Evolutionary conservation across 257 asterid species (phyloP), one percentile per base, ranked within the genome.

Genomic region (Orobanche coerulescens): DNA sequence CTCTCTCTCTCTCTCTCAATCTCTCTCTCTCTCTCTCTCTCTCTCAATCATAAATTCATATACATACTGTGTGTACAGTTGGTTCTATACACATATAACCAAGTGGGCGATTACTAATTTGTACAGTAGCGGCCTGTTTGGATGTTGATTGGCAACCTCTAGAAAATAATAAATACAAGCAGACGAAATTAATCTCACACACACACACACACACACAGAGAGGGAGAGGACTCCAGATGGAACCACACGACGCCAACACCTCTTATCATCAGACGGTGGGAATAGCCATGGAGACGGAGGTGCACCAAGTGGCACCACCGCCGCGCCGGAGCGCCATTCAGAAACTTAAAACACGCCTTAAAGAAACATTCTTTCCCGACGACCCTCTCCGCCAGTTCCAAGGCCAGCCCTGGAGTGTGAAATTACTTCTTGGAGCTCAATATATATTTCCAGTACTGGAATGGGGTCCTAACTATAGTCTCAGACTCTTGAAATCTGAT

Each of bases 341-440:
- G 19, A 89, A 86, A 56, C 79, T 89, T 4, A 79, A 70, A 48
- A 34, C 70, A 1, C 81, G 85, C 13, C 85, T 89, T 22, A 86
- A 84, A 64, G 96, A 89, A 62, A 89, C 91, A 18, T 81, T 89
- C 67, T 89, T 89, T 58, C 78, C 96, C 0, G 96, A 89, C 30
- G 96, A 89, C 31, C 96, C 96, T 58, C 76, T 89, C 44, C 80
- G 91, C 5, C 94, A 79, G 70, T 89, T 89, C 80, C 75, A 84
- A 61, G 88, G 88, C 0, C 82, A 80, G 44, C 24, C 84, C 9
- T n/a, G 59, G n/a, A 80, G 64, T 62, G 58, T 52, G 1, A 77
- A 71, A 67, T 53, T 72, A 7, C 54, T 79, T 6, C 94, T 89
- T 28, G 96, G 71, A 11, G 84, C 83, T 31, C 88, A 75, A 40